These are phyloP conservation scores for Lanmaoa pseudosensibilis DNA, from an alignment of 768 basidiomycete genomes.

Conservation along the genomic window DNA sequence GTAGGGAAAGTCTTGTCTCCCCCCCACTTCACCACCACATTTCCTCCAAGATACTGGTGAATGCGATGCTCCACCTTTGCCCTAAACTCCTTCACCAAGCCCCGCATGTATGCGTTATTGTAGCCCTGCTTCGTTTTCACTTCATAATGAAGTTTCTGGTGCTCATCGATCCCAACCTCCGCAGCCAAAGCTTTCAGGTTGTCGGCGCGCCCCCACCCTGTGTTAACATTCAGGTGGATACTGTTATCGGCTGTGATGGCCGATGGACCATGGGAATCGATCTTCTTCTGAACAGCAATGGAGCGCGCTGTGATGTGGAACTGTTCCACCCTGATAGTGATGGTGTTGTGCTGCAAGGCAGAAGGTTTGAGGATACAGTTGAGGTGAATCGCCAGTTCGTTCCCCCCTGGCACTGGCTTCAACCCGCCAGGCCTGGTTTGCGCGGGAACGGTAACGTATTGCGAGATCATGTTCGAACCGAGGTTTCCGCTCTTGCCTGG, in stretches of 20 bases:
- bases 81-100: neutral
- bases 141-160: slow-evolving; percentile 1
- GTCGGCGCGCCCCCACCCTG: slow-evolving; percentile 2
- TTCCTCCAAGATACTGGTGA: slow-evolving; percentile 1
- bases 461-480: slow-evolving; percentile 10
- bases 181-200: slow-evolving; percentile 6
- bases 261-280: slow-evolving; percentile 1
- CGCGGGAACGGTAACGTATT: neutral
- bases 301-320: slow-evolving; percentile 8
- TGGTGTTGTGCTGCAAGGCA: neutral
- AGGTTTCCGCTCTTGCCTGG: neutral
- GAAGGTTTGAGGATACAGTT: neutral
- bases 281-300: neutral
- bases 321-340: neutral
- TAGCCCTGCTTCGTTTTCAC: slow-evolving; percentile 3
- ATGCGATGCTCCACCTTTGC: neutral
- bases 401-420: neutral
- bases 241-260: slow-evolving; percentile 6
- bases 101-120: neutral
- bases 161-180: neutral
- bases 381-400: slow-evolving; percentile 8
- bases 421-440: neutral
- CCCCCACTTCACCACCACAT: slow-evolving; percentile 1
- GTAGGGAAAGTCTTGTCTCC: slow-evolving; percentile 13
- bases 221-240: slow-evolving; percentile 6